phyloP scores from a whole-genome alignment of 306 rosid species.

The Albizia julibrissin region DNA sequence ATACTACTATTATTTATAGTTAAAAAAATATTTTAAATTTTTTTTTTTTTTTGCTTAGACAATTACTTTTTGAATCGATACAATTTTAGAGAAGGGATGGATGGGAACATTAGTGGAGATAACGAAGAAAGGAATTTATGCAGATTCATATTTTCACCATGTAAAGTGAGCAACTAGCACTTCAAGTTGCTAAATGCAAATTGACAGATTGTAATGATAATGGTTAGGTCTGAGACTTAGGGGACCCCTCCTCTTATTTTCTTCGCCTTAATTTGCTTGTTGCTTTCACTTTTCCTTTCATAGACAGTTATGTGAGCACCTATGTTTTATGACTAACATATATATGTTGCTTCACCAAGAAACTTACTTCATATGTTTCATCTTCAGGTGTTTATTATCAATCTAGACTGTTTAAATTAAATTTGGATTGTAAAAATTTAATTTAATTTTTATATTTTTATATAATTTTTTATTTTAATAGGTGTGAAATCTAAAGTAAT shows the following conservation, averaged over 20 bases:
- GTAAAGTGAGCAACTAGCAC: conserved; percentile 35
- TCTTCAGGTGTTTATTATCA: no score
- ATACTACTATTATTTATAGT: background rate
- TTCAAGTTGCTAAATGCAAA: conserved; percentile 21
- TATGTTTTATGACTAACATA: no score
- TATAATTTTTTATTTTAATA: no score
- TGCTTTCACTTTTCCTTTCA: background rate
- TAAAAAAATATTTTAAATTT: no score
- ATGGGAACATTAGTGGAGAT: background rate
- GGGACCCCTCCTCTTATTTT: background rate
- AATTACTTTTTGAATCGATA: background rate
- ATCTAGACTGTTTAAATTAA: no score
- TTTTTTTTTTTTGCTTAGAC: background rate
- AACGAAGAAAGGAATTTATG: background rate
- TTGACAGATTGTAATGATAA: background rate
- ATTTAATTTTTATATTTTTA: no score
- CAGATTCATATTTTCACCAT: conserved; percentile 17
- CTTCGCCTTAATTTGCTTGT: background rate
- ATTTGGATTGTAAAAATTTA: no score
- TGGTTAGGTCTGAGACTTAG: background rate
- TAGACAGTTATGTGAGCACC: background rate
- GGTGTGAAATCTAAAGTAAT: no score
- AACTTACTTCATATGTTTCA: no score
- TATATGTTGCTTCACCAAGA: no score
- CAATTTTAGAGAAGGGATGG: background rate